A percentile compares a stretch with the other conserved stretches of the same genome.
Conservation (phyloP, 352 stramenopile species). For the Globisporangium okanoganense region DNA sequence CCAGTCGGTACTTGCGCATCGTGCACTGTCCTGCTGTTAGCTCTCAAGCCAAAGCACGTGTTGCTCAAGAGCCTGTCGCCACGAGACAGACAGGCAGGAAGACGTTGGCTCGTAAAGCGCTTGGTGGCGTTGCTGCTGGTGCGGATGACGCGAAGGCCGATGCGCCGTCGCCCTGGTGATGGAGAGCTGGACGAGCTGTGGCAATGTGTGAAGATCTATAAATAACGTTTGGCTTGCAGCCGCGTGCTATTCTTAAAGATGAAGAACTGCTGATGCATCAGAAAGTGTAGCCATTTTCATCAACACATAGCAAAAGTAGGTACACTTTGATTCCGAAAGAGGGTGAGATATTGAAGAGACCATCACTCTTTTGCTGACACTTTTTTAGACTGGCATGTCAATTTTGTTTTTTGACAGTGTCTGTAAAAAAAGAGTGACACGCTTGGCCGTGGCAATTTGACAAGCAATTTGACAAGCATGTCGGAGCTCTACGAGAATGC, state of each 20-base stretch:
- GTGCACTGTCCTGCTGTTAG: not conserved
- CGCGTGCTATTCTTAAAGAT: not conserved
- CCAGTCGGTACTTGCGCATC: conserved; percentile 93
- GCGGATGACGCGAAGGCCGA: conserved; percentile 1
- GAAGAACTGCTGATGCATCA: not conserved
- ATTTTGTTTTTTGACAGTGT: too few species aligned
- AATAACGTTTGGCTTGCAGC: not conserved
- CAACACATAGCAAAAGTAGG: not conserved
- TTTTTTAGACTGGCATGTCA: too few species aligned
- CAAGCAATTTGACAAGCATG: not conserved
- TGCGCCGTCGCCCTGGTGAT: not conserved
- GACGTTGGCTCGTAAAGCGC: not conserved
- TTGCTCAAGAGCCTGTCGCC: not conserved
- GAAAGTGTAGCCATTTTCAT: conserved; percentile 3
- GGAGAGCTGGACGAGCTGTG: not conserved
- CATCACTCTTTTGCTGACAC: conserved; percentile 3
- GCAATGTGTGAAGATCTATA: not conserved
- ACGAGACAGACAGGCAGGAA: not conserved
- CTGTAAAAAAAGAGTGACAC: too few species aligned
- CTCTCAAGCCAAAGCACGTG: not conserved
- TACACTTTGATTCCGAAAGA: not conserved
- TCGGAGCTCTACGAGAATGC: conserved; percentile 65
- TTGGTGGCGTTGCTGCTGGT: not conserved
- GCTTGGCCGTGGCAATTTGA: not conserved
- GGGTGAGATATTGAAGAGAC: not conserved